Evolutionary conservation across 495 filamentous ascomycete species (phyloP), one percentile per base, ranked within the genome.

Genomic region (Staphylotrichum longicolle): DNA sequence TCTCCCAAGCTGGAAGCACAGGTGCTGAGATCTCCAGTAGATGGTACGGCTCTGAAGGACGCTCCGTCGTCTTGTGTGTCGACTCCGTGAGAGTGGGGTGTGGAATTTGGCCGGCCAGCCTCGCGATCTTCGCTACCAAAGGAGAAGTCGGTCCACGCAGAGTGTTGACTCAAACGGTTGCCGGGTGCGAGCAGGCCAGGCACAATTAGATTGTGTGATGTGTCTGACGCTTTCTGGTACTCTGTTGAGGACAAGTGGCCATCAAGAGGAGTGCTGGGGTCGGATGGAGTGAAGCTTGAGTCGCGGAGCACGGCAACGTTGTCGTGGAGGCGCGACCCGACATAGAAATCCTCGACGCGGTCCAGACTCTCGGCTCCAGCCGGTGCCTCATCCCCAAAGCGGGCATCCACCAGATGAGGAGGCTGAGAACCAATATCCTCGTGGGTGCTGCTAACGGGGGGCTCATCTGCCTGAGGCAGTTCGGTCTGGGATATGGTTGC

Each of bases 91-190:
- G 66, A 63, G 33, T 68, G 63, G 7, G 66, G 51, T 9, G 49
- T 34, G 8, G 69, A 63, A 54, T 61, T 61, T 44, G 62, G 61
- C 45, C 55, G 56, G 47, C 41, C 66, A 34, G 60, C 60, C 34
- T 74, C 66, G n/a, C 57, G 70, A 30, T 76, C 71, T 41, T 80
- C 78, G 45, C 78, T 80, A 12, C 78, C 80, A 46, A 84, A 72
- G 1, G 82, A 81, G 59, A 78, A 79, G 70, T 84, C 80, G n/a
- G 82, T 84, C 82, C 82, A 84, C 12, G 75, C 69, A 11, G 81
- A 81, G 32, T 76, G 73, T 39, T 79, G 75, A 59, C 82, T 84
- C 27, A 72, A 65, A n/a, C 80, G 76, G 61, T 81, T 78, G 52
- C 71, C 70, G 6, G 77, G 78, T 7, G 73, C 69, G 6, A 78